These are phyloP conservation scores for Zizania latifolia DNA, from an alignment of 176 grass and related monocot species.

Conservation along the genomic window DNA sequence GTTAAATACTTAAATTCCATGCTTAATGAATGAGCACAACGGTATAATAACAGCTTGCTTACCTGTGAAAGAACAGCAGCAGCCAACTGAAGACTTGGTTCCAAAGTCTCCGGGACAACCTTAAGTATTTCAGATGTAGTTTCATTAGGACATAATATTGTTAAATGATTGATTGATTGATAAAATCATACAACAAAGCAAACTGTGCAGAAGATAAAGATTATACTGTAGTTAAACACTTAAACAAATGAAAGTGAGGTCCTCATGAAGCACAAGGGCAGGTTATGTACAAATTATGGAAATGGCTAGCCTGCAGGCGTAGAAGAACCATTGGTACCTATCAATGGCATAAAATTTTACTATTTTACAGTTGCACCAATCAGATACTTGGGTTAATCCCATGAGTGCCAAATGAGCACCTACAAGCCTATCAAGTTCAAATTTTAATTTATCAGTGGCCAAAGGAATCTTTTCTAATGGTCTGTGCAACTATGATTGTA, in stretches of 20 bases:
- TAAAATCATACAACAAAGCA: constrained; percentile 8
- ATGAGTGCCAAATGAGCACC: neutral
- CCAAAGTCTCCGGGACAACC: constrained; percentile 98
- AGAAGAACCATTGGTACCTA: neutral
- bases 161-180: neutral
- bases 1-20: constrained; percentile 20
- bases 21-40: neutral
- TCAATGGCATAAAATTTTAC: neutral
- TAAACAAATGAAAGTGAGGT: neutral
- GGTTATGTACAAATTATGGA: neutral
- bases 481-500: neutral
- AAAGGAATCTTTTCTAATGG: neutral
- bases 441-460: neutral
- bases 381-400: neutral
- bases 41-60: constrained; percentile 6
- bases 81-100: constrained; percentile 97
- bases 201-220: constrained; percentile 14
- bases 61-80: constrained; percentile 98
- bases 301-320: neutral
- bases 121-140: constrained; percentile 32
- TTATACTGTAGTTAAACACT: neutral
- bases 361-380: neutral
- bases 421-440: neutral
- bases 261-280: neutral
- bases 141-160: neutral